Evolutionary conservation across 1,284 basidiomycete species (phyloP).

Genomic region (Ganoderma leucocontextum): DNA sequence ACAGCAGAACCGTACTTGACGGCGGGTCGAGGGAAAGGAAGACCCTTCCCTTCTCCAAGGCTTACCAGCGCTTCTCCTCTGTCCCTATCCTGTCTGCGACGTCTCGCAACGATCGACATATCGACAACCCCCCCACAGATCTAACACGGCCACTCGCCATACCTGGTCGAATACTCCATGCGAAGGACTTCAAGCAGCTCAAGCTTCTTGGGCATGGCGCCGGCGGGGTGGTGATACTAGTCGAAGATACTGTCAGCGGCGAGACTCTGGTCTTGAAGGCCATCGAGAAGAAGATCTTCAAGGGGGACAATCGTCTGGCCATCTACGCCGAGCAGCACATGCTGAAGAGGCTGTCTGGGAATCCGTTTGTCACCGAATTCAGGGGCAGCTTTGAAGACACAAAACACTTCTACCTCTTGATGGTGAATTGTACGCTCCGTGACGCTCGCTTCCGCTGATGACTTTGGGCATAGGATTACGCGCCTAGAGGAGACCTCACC

Average conservation of each 20-base stretch:
- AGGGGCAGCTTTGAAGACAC: slow-evolving; percentile 2
- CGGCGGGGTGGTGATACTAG: neutral
- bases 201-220: slow-evolving; percentile 1
- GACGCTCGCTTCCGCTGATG: neutral
- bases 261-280: neutral
- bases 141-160: neutral
- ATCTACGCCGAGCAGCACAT: neutral
- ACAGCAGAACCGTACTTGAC: neutral
- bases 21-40: neutral
- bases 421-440: neutral
- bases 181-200: slow-evolving; percentile 6
- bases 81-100: neutral
- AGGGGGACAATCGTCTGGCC: neutral
- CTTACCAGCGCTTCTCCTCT: neutral
- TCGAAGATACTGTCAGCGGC: neutral
- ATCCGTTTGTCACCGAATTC: neutral
- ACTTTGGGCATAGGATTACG: neutral
- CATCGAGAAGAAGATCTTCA: slow-evolving; percentile 1
- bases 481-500: neutral
- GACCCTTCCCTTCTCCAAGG: neutral
- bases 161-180: neutral
- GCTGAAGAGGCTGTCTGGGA: neutral
- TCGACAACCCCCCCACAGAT: neutral
- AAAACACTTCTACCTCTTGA: slow-evolving; percentile 5
- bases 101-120: neutral